Conservation (phyloP, 2,329 filamentous ascomycete species). For the Didymella exigua region DNA sequence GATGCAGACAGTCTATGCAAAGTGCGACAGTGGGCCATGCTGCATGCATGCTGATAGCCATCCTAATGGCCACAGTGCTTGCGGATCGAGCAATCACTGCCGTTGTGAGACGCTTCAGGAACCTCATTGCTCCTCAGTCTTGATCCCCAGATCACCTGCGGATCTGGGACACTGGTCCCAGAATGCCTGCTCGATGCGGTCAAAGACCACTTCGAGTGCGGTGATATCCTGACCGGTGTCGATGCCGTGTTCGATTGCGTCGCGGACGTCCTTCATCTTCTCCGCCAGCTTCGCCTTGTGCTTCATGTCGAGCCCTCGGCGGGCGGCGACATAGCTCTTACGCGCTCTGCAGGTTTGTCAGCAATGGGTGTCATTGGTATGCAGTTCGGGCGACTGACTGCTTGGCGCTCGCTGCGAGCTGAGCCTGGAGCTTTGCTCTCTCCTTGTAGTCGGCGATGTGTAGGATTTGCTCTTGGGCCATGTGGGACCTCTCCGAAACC, state of each 20-base stretch:
- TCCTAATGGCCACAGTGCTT: no score
- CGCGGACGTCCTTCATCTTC: constrained; percentile 7
- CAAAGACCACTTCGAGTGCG: constrained; percentile 5
- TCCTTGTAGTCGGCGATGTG: background rate
- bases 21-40: no score
- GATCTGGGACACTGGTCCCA: background rate
- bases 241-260: constrained; percentile 7
- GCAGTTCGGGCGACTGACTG: background rate
- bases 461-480: constrained; percentile 1
- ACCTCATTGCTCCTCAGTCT: constrained; percentile 1
- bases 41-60: no score
- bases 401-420: constrained; percentile 6
- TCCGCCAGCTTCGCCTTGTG: constrained; percentile 2
- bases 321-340: constrained; percentile 3
- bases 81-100: no score
- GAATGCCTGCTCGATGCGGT: constrained; percentile 7
- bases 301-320: background rate
- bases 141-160: background rate
- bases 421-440: constrained; percentile 1
- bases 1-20: no score
- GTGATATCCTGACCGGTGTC: constrained; percentile 2
- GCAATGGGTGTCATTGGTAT: background rate
- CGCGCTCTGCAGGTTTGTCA: background rate
- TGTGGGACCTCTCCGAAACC: background rate
- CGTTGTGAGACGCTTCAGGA: no score